Percentiles rank a stretch among this genome's conserved stretches.
Conservation (phyloP, 768 basidiomycete species). For the Tricholoma furcatifolium region DNA sequence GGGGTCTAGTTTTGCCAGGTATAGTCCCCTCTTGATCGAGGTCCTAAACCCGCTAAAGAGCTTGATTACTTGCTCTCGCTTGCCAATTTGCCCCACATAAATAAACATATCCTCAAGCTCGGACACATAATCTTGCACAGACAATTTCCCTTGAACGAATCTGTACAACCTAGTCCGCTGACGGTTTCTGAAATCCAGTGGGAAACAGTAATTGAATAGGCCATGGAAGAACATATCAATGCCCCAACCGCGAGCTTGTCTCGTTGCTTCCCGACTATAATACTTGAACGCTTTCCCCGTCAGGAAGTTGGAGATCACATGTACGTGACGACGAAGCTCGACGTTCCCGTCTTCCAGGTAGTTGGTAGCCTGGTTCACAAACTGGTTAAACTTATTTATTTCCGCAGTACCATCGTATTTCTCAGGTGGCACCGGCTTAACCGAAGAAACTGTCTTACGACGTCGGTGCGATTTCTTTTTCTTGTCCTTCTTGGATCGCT, state of each 20-base stretch:
- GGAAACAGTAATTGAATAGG: conserved; percentile 9
- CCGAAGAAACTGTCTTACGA: background rate
- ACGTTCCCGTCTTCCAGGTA: conserved; percentile 14
- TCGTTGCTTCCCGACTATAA: too few species aligned
- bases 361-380: background rate
- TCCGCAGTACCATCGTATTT: conserved; percentile 15
- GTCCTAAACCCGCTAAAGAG: conserved; percentile 30
- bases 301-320: background rate
- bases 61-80: conserved; percentile 27
- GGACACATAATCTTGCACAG: conserved; percentile 27
- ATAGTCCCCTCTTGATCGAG: conserved; percentile 28
- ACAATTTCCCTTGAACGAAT: conserved; percentile 19
- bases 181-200: conserved; percentile 19
- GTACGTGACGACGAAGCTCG: background rate
- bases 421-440: conserved; percentile 15
- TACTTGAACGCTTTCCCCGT: background rate
- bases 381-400: conserved; percentile 12
- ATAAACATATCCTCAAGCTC: conserved; percentile 28
- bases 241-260: too few species aligned
- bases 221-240: conserved; percentile 1
- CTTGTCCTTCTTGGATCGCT: background rate
- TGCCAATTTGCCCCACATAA: conserved; percentile 24
- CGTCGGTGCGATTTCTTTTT: background rate
- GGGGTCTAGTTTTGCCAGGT: conserved; percentile 23
- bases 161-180: conserved; percentile 22